phyloP scores from a whole-genome alignment of 2,329 filamentous ascomycete genomes.

The Venturia aucupariae region DNA sequence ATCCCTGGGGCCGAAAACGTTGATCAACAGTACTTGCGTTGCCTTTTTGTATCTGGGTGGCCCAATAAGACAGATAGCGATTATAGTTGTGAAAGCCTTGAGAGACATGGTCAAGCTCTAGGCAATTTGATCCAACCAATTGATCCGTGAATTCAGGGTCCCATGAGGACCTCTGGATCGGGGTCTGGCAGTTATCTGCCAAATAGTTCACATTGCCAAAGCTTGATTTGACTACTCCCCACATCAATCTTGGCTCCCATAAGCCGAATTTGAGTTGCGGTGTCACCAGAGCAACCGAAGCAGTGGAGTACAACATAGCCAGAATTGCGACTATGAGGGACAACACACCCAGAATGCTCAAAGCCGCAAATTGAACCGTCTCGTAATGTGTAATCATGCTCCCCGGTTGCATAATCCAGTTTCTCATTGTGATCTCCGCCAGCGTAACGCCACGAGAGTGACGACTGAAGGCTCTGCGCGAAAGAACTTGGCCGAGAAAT shows the following conservation, averaged over 20 bases:
- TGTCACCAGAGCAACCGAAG: conserved; percentile 64
- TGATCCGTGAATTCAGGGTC: conserved; percentile 28
- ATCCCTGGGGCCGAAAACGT: conserved; percentile 46
- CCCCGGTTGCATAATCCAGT: conserved; percentile 52
- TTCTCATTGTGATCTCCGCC: conserved; percentile 68
- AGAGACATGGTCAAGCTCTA: conserved; percentile 60
- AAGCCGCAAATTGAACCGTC: conserved; percentile 52
- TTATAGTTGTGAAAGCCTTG: conserved; percentile 62
- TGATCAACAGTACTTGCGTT: conserved; percentile 35
- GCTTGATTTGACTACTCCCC: conserved; percentile 48
- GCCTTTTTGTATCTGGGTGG: conserved; percentile 34
- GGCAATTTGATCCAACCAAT: conserved; percentile 44
- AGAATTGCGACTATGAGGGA: conserved; percentile 56
- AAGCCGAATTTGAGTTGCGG: conserved; percentile 57
- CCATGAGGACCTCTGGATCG: conserved; percentile 36
- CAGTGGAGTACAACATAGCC: conserved; percentile 66
- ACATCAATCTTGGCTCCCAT: conserved; percentile 41
- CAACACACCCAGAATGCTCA: conserved; percentile 55
- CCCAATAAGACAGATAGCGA: conserved; percentile 51
- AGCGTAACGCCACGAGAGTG: conserved; percentile 55
- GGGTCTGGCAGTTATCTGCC: conserved; percentile 48
- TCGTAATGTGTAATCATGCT: conserved; percentile 62
- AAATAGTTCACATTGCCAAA: conserved; percentile 58
- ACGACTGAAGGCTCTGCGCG: conserved; percentile 55
- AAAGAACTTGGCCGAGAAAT: conserved; percentile 65